Evolutionary conservation across 2,329 filamentous ascomycete species (phyloP), one percentile per base, ranked within the genome.

Genomic region (Neocucurbitaria cava): DNA sequence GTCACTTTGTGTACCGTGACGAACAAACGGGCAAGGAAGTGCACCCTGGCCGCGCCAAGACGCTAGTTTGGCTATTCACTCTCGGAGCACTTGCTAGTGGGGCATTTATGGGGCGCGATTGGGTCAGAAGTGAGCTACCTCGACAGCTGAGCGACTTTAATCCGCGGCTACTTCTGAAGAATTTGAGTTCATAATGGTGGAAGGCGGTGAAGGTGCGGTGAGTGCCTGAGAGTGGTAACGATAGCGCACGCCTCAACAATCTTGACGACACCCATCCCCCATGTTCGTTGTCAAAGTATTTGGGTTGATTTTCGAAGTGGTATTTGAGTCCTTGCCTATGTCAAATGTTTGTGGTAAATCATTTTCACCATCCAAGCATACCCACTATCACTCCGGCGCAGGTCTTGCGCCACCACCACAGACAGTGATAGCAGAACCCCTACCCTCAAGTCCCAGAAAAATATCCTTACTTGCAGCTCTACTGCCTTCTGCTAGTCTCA

Each of bases 1-100:
- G 57, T 1, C 78, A 81, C 39, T 77, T 81, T 51, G 54, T 70
- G 5, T 77, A 73, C 52, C 58, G 53, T 7, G 63, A 69, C 42
- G 64, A 58, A 24, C 48, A 49, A 45, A 67, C 52, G 3, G 65
- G 65, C 5, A 44, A 48, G 20, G 62, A 62, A n/a, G 53, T 71
- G 2, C 46, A 49, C 38, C 64, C 62, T 4, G 60, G 54, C 9
- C 48, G 47, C 10, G 31, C 17, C 13, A 56, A 52, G 46, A 61
- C 43, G 36, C 39, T 56, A 26, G 9, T 60, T 1, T 54, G 56
- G 43, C 43, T 54, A 2, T 8, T 62, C 23, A 50, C 54, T 20
- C n/a, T 47, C 3, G 52, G 55, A 1, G 51, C 49, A 17, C 20
- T 66, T 7, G 56, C 58, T 15, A 45, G 51, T 13, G 57, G 64